Percentiles rank a stretch among this genome's conserved stretches.
These are phyloP conservation scores for Globisporangium solare DNA, from an alignment of 352 stramenopile species.

Conservation along the genomic window DNA sequence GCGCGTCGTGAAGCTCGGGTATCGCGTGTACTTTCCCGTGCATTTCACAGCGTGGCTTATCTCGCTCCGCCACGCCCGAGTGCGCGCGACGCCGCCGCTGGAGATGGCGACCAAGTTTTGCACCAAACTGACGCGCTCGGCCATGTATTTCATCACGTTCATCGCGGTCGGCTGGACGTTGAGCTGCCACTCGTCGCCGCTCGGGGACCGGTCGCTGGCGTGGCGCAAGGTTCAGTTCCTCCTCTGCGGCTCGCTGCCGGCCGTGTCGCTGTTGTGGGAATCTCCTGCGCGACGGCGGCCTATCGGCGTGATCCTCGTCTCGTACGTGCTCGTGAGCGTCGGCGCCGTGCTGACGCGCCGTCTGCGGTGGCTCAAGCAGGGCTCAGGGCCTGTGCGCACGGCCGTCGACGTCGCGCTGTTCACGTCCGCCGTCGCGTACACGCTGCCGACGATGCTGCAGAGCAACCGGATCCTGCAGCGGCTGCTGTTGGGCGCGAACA, in stretches of 20 bases:
- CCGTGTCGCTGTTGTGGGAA: conserved; percentile 49
- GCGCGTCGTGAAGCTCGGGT: conserved; percentile 29
- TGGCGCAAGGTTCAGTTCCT: conserved; percentile 53
- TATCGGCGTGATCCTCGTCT: conserved; percentile 57
- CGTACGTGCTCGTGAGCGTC: conserved; percentile 55
- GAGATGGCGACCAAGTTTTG: conserved; percentile 26
- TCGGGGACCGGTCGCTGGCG: conserved; percentile 38
- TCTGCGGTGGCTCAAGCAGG: conserved; percentile 32
- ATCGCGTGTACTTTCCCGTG: conserved; percentile 52
- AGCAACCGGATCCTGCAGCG: conserved; percentile 24
- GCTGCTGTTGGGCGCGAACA: conserved; percentile 19
- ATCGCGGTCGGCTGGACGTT: conserved; percentile 46
- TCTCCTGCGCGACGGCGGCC: conserved; percentile 34
- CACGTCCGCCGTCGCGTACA: conserved; percentile 29
- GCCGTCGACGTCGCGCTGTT: conserved; percentile 36
- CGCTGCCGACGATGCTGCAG: conserved; percentile 29
- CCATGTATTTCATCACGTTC: conserved; percentile 47
- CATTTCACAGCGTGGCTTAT: conserved; percentile 50
- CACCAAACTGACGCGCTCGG: conserved; percentile 39
- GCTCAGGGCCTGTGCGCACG: conserved; percentile 21
- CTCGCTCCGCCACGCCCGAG: conserved; percentile 33
- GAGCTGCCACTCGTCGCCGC: conserved; percentile 31
- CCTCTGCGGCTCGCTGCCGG: conserved; percentile 39
- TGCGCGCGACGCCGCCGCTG: conserved; percentile 26
- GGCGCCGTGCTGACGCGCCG: conserved; percentile 30